Conservation (phyloP, 2,329 filamentous ascomycete genomes). For the Penicillium thymicola region DNA sequence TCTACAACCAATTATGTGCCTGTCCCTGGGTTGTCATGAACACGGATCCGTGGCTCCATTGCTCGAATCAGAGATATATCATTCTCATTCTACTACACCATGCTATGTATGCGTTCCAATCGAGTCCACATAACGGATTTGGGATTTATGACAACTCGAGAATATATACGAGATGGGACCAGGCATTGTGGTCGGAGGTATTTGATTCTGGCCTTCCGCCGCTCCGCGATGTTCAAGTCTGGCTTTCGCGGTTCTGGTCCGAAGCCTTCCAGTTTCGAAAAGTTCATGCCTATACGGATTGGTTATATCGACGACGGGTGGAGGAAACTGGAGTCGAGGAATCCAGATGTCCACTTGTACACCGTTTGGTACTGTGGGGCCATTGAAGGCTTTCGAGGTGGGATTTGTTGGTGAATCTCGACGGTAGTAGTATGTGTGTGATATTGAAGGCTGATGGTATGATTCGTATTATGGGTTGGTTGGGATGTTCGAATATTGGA, state of each 20-base stretch:
- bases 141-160: neutral
- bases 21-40: neutral
- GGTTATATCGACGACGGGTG: neutral
- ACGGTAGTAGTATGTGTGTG: neutral
- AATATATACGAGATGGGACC: neutral
- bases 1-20: neutral
- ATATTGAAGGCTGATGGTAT: neutral
- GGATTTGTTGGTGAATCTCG: neutral
- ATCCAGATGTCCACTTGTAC: neutral
- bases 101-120: neutral
- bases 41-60: neutral
- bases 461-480: neutral
- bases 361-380: neutral
- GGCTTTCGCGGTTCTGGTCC: neutral
- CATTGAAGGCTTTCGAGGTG: neutral
- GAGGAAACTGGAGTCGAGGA: no score
- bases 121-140: neutral
- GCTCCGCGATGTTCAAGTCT: neutral
- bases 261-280: neutral
- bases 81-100: neutral
- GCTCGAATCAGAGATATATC: neutral
- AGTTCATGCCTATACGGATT: neutral
- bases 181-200: neutral
- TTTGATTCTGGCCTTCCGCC: neutral
- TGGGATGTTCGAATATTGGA: neutral